Evolutionary conservation across 768 basidiomycete species (phyloP), one percentile per base, ranked within the genome.

Genomic region (Sarcodon sp.): DNA sequence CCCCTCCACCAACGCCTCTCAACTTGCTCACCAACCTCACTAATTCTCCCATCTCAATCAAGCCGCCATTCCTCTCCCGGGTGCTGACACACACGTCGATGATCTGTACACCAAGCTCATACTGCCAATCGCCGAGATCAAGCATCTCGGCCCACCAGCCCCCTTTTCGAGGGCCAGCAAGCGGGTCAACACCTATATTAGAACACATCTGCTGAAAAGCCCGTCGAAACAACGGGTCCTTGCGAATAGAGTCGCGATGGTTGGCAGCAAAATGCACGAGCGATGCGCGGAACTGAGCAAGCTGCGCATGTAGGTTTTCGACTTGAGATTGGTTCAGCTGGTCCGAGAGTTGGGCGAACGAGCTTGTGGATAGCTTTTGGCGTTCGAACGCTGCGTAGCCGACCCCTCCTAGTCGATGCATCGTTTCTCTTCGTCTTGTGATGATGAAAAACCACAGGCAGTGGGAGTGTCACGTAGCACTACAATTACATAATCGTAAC

Each of bases 131-230:
- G 12, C 89, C 82, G 47, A 96, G 65, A 7, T 83, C 83, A 34
- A 92, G 75, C 58, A 91, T 68, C 60, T 93, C 91, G 2, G 84
- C 82, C 89, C 91, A 96, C 79, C 88, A 87, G 2, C 90, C 89
- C 35, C 87, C 87, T 57, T 80, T 80, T 37, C 83, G 69, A 0
- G 87, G 85, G 0, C 89, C 90, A 1, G 87, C 84, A 16, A 97
- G 76, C 1, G 94, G 93, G 61, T 98, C 96, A 18, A 99, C 90
- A 33, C 91, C 91, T 48, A 99, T 87, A 12, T 84, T 81, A 2
- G 85, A 76, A 61, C 96, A 99, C 90, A 99, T 96, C 50, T 88
- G 84, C 54, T 92, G 88, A 65, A 98, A 98, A 15, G 80, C 84
- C 70, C 84, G 85, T 4, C 96, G 76, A 62, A 99, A 93, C 3